Base-by-base conservation (phyloP, 2,329 filamentous ascomycete genomes). In the Fusarium hainanense region DNA sequence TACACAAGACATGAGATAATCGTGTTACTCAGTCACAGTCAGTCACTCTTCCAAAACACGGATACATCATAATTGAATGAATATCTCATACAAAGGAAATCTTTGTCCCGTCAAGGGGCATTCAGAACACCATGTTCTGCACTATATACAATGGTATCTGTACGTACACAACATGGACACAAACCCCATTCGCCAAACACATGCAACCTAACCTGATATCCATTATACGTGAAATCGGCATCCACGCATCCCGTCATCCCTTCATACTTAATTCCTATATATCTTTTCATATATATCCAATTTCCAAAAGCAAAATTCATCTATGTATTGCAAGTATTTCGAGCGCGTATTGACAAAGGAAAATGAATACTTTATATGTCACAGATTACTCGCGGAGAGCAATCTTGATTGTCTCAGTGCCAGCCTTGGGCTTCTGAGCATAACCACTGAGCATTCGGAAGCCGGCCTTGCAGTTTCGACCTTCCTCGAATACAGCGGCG, bases 401-500 rank as follows among this genome's bases (percentile, higher is more conserved):
- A 72, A 83, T 80, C 63, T 77, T 77, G 61, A 83, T 83, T 50
- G 80, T 73, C 42, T 82, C 80, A 58, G 76, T 79, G 40, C 73
- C 73, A 32, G 70, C 62, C 61, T 72, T 78, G 37, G 89, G 88
- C 83, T 92, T 92, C 77, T 85, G 84, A 23, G 89, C 87, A 77
- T 88, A 90, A 10, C 90, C 90, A 65, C 82, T 88, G 66, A 92
- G 79, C 81, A 87, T 84, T 61, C 89, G 83, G 80, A 87, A 90
- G 12, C 85, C 88, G 4, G 88, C 85, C 47, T 86, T 88, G 74
- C 83, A 85, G 52, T 80, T 79, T 49, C 89, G 82, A 2, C 89
- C 89, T 77, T 92, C 90, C 77, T 91, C 88, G 52, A 92, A 81
- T 34, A 91, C 83, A 41, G 84, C 84, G 30, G 88, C 84, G 9